These are phyloP conservation scores for Podaxis rugospora DNA, from an alignment of 768 basidiomycete genomes.

Conservation along the genomic window DNA sequence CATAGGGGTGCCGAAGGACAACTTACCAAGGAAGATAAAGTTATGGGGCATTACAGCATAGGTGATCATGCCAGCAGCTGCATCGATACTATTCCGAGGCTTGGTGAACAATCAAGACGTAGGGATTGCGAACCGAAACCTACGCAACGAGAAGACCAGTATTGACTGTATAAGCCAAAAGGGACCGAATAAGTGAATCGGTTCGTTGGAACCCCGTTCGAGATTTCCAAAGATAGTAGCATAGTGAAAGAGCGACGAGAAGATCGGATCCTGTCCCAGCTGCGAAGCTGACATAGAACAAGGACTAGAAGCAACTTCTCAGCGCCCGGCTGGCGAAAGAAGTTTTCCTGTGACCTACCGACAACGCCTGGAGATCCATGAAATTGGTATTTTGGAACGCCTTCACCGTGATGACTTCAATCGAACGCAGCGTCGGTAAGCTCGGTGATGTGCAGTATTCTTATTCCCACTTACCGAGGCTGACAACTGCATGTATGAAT, in stretches of 20 bases:
- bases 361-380: slow-evolving; percentile 30
- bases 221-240: slow-evolving; percentile 41
- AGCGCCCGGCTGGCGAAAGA: neutral
- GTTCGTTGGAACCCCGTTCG: slow-evolving; percentile 54
- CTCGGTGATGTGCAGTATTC: neutral
- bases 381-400: slow-evolving; percentile 25
- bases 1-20: neutral
- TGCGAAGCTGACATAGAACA: slow-evolving; percentile 51
- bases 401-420: slow-evolving; percentile 1
- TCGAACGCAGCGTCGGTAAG: neutral
- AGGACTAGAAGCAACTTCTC: slow-evolving; percentile 26
- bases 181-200: slow-evolving; percentile 40
- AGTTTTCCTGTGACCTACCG: slow-evolving; percentile 24
- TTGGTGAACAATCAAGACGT: neutral
- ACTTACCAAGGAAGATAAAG: slow-evolving; percentile 45
- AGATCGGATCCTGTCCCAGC: slow-evolving; percentile 46
- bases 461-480: neutral
- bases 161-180: slow-evolving; percentile 51
- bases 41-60: slow-evolving; percentile 51
- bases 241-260: slow-evolving; percentile 44
- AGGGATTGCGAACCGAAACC: slow-evolving; percentile 17
- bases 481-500: neutral
- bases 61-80: slow-evolving; percentile 38
- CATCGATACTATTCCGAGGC: slow-evolving; percentile 33
- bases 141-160: slow-evolving; percentile 45